These are phyloP conservation scores for Xylaria scruposa DNA, from an alignment of 495 filamentous ascomycete species.

Conservation along the genomic window DNA sequence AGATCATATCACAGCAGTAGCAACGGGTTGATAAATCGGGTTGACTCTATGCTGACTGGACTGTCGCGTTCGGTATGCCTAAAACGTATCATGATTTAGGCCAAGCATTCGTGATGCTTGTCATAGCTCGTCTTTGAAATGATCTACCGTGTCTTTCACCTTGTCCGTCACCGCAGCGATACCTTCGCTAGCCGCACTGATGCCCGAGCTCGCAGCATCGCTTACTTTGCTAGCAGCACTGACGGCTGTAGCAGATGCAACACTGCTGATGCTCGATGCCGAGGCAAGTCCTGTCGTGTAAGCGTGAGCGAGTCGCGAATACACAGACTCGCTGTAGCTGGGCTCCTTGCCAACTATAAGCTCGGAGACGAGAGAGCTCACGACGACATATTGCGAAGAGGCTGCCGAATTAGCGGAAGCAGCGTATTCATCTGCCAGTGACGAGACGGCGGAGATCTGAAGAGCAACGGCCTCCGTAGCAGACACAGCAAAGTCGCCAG, in stretches of 20 bases:
- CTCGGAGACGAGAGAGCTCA: constrained; percentile 77
- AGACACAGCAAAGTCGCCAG: constrained; percentile 35
- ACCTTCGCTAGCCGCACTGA: constrained; percentile 39
- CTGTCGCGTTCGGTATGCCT: neutral
- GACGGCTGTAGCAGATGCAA: constrained; percentile 44
- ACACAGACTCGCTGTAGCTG: constrained; percentile 80
- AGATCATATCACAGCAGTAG: neutral
- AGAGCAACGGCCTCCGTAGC: constrained; percentile 41
- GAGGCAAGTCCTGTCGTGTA: constrained; percentile 49
- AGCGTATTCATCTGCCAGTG: constrained; percentile 61
- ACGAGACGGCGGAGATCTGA: constrained; percentile 50
- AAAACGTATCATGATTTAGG: neutral
- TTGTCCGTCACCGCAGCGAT: constrained; percentile 51
- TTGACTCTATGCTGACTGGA: neutral
- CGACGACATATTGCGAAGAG: constrained; percentile 67
- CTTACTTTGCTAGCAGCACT: constrained; percentile 46
- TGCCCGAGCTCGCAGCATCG: constrained; percentile 40
- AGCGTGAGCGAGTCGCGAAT: constrained; percentile 71
- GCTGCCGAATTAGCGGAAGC: constrained; percentile 60
- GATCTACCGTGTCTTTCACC: constrained; percentile 52
- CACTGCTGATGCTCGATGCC: constrained; percentile 45
- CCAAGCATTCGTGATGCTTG: neutral
- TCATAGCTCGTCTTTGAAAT: constrained; percentile 66
- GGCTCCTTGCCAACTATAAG: constrained; percentile 79
- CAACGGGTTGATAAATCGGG: neutral